Evolutionary conservation across 257 asterid genomes (phyloP).

Genomic region (Ocimum tenuiflorum): DNA sequence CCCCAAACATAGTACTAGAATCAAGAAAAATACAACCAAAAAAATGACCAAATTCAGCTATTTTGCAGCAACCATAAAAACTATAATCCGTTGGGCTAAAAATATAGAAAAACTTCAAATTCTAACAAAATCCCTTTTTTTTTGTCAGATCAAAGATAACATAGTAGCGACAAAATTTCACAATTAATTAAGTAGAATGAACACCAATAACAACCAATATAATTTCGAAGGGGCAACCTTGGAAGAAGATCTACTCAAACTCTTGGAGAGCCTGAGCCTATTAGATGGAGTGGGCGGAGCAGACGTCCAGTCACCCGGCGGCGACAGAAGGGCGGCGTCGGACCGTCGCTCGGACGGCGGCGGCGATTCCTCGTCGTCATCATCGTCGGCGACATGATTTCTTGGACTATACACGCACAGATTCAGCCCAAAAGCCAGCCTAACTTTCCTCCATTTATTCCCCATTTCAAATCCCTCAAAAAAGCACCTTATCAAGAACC

Average conservation of each 20-base stretch:
- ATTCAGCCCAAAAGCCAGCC: conserved; percentile 78
- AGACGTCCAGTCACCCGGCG: conserved; percentile 51
- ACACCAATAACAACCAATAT: background rate
- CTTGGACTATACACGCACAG: conserved; percentile 56
- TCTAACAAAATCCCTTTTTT: background rate
- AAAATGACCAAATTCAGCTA: no score
- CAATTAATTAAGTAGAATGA: conserved; percentile 4
- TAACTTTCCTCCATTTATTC: conserved; percentile 85
- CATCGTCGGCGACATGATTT: conserved; percentile 34
- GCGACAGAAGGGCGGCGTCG: conserved; percentile 58
- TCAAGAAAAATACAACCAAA: background rate
- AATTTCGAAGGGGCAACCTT: conserved; percentile 43
- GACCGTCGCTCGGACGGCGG: conserved; percentile 52
- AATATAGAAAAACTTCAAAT: background rate
- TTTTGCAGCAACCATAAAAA: background rate
- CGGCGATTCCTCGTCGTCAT: conserved; percentile 31
- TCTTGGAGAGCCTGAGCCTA: conserved; percentile 57
- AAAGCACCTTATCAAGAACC: conserved; percentile 12
- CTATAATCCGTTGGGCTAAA: background rate
- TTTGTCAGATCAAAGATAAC: conserved; percentile 6
- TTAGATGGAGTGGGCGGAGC: conserved; percentile 55
- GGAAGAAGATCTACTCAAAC: conserved; percentile 82
- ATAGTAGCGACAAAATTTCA: background rate
- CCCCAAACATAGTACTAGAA: background rate
- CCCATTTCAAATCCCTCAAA: conserved; percentile 46